Conservation (phyloP, 2,329 filamentous ascomycete species). For the Penicillium thymicola region DNA sequence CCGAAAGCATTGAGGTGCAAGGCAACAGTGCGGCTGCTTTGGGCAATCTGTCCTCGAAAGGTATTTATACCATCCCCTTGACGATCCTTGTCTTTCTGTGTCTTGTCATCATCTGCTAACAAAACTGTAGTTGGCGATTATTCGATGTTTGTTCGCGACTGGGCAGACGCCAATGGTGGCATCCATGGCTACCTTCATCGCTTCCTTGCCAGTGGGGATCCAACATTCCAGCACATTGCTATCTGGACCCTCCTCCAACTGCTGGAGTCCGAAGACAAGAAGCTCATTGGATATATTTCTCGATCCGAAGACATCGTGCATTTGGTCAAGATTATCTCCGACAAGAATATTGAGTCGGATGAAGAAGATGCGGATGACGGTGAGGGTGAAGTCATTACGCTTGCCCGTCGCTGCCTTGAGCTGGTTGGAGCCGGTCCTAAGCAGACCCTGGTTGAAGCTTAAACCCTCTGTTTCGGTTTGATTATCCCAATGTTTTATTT, state of each 20-base stretch:
- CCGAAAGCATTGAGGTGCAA: constrained; percentile 94
- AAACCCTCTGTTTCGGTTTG: constrained; percentile 6
- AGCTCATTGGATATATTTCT: constrained; percentile 81
- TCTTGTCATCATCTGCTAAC: constrained; percentile 4
- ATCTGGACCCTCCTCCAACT: constrained; percentile 97
- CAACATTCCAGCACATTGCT: constrained; percentile 98
- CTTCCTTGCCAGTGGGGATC: constrained; percentile 89
- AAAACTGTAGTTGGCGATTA: constrained; percentile 78
- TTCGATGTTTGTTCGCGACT: constrained; percentile 90
- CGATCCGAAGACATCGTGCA: constrained; percentile 87
- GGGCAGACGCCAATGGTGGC: constrained; percentile 86
- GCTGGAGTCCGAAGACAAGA: constrained; percentile 89
- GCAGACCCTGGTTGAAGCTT: constrained; percentile 75
- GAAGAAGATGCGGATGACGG: constrained; percentile 85
- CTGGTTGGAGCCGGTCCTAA: constrained; percentile 76
- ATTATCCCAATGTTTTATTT: constrained; percentile 7
- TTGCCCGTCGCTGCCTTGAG: constrained; percentile 87
- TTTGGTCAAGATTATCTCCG: constrained; percentile 87
- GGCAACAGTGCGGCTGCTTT: constrained; percentile 95
- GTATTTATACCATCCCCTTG: constrained; percentile 48
- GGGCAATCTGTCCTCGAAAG: constrained; percentile 95
- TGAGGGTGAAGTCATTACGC: constrained; percentile 85
- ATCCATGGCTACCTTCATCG: constrained; percentile 93
- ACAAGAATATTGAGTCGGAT: constrained; percentile 82
- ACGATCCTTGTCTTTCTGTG: background rate